Evolutionary conservation across 805 yeast genomes (phyloP), one percentile per base, ranked within the genome.

Genomic region (Naumovozyma castellii): DNA sequence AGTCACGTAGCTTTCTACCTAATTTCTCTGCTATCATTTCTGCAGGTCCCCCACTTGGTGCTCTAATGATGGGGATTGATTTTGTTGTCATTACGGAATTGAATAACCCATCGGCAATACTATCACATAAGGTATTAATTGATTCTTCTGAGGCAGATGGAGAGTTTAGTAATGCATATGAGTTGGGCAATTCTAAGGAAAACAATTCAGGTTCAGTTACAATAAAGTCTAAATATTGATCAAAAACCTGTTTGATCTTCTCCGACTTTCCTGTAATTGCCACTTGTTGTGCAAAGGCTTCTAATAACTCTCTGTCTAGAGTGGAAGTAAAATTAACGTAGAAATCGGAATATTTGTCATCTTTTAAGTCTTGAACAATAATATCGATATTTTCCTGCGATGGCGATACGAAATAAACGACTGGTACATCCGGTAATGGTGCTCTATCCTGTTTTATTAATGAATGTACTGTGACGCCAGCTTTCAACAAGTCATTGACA

Each of bases 381-480:
- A 64, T 56, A 22, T 73, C 65, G 32, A 92, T 69, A 56, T 92
- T 92, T 36, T 76, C 90, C 19, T 72, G 66, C 0, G 92, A 83
- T 4, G 98, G 97, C 42, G 83, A 82, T 27, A 92, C 81, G 51
- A 92, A 90, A 63, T 92, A 92, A 35, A 92, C 76, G 3, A 78
- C 97, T 0, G 97, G 97, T 12, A 90, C 97, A 53, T 92, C 98
- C 1, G 94, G 88, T 38, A 92, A 69, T 1, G 90, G 73, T n/a
- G 88, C 76, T 45, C 98, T 70, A 42, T 73, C 75, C 35, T 86
- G 70, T 40, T 69, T 69, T 40, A 90, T 76, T 37, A 83, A 63
- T 43, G 90, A 71, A 57, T 92, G 97, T 53, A 87, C 80, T 0
- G 99, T 92, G 41, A 92, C 80, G 8, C 98, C 98, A 56, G 85